These are phyloP conservation scores for Pichia sp. DNA, from an alignment of 1,139 yeast genomes.

Conservation along the genomic window DNA sequence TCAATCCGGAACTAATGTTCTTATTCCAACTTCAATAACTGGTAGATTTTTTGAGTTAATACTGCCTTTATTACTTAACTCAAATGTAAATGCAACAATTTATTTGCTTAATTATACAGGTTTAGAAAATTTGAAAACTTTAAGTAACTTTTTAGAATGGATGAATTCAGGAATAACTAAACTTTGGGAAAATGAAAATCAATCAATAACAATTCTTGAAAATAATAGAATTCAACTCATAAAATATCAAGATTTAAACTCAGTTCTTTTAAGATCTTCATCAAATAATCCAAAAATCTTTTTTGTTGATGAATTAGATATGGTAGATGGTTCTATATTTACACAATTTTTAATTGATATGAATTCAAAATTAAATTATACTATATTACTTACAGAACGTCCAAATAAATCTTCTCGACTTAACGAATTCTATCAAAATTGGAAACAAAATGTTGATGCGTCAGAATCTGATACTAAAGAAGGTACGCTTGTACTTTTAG, in stretches of 20 bases:
- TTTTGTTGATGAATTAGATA: slow-evolving; percentile 69
- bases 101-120: slow-evolving; percentile 74
- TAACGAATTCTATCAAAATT: slow-evolving; percentile 44
- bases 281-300: slow-evolving; percentile 73
- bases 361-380: slow-evolving; percentile 59
- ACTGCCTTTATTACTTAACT: slow-evolving; percentile 39
- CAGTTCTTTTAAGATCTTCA: slow-evolving; percentile 32
- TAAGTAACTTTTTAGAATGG: slow-evolving; percentile 92
- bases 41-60: slow-evolving; percentile 78
- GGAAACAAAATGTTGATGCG: slow-evolving; percentile 43
- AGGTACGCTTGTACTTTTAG: slow-evolving; percentile 53
- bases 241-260: slow-evolving; percentile 50
- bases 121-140: slow-evolving; percentile 70
- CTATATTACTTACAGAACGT: slow-evolving; percentile 71
- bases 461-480: slow-evolving; percentile 42
- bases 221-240: slow-evolving; percentile 57
- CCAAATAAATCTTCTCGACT: slow-evolving; percentile 38
- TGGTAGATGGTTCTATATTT: slow-evolving; percentile 60
- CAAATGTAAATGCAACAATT: slow-evolving; percentile 30
- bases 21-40: slow-evolving; percentile 80
- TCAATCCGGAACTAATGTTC: slow-evolving; percentile 65
- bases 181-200: slow-evolving; percentile 63
- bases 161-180: slow-evolving; percentile 76
- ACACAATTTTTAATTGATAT: slow-evolving; percentile 50
- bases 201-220: slow-evolving; percentile 58